phyloP scores from a whole-genome alignment of 2,329 filamentous ascomycete genomes.

The Aspergillus sojae region DNA sequence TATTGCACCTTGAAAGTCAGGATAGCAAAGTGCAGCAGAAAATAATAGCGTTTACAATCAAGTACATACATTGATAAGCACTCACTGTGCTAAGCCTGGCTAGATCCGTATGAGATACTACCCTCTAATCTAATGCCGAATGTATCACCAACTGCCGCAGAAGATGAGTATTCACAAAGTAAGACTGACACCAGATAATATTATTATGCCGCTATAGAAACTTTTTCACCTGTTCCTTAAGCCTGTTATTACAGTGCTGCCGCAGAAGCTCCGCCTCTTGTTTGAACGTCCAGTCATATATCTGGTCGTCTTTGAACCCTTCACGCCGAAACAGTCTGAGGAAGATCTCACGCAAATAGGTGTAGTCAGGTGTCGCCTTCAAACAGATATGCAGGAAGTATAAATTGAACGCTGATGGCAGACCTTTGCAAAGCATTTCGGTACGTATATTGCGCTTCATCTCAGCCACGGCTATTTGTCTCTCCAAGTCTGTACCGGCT shows the following conservation, averaged over 20 bases:
- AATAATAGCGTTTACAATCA: too few species aligned
- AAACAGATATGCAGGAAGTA: background rate
- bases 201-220: too few species aligned
- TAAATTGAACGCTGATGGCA: background rate
- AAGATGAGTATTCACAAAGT: too few species aligned
- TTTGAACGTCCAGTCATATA: background rate
- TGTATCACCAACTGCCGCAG: too few species aligned
- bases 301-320: background rate
- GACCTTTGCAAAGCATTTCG: background rate
- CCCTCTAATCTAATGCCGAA: too few species aligned
- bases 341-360: background rate
- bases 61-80: too few species aligned
- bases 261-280: background rate
- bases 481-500: background rate
- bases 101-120: too few species aligned
- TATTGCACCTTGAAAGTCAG: too few species aligned
- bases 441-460: background rate
- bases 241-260: background rate
- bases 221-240: background rate
- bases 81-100: too few species aligned
- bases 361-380: background rate
- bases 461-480: background rate
- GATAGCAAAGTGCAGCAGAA: too few species aligned
- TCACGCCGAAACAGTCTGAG: background rate
- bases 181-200: too few species aligned